These are phyloP conservation scores for Berberis thunbergii DNA, from an alignment of 164 flowering plant genomes.

Conservation along the genomic window DNA sequence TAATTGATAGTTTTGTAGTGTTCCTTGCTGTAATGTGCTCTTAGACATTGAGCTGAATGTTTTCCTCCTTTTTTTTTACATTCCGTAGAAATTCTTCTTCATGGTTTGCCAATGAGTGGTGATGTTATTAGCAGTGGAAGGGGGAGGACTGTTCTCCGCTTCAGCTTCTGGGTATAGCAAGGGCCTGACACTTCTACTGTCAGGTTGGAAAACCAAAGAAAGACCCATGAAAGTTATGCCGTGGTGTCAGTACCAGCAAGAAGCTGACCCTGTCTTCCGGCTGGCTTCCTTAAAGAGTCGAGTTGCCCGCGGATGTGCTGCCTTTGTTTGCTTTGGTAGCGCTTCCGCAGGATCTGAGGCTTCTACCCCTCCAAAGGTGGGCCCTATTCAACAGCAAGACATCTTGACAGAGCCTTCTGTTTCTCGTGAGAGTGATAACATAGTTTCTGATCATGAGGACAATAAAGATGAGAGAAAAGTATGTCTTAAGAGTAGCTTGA, in stretches of 20 bases:
- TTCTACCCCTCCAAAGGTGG: constrained; percentile 62
- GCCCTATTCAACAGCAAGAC: constrained; percentile 56
- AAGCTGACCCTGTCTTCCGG: constrained; percentile 55
- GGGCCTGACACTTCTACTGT: no score
- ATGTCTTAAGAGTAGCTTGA: constrained; percentile 64
- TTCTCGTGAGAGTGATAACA: constrained; percentile 28
- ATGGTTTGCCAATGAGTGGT: no score
- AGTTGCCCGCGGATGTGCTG: constrained; percentile 64
- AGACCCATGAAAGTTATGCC: constrained; percentile 81
- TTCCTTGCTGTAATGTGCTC: no score
- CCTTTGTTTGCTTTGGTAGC: constrained; percentile 80
- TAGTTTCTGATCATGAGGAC: constrained; percentile 17
- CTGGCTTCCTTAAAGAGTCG: constrained; percentile 72
- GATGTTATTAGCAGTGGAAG: no score
- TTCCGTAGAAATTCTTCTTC: no score
- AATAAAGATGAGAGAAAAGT: constrained; percentile 21
- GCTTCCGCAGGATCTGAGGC: constrained; percentile 56
- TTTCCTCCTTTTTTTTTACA: no score
- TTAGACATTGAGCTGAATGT: no score
- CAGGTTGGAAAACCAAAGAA: no score
- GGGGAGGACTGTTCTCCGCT: no score
- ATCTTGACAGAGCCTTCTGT: constrained; percentile 18
- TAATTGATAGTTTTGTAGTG: no score
- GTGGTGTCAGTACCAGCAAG: constrained; percentile 84
- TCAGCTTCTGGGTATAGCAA: no score